These are phyloP conservation scores for Tricholoma hemisulphureum DNA, from an alignment of 768 basidiomycete species.

Conservation along the genomic window DNA sequence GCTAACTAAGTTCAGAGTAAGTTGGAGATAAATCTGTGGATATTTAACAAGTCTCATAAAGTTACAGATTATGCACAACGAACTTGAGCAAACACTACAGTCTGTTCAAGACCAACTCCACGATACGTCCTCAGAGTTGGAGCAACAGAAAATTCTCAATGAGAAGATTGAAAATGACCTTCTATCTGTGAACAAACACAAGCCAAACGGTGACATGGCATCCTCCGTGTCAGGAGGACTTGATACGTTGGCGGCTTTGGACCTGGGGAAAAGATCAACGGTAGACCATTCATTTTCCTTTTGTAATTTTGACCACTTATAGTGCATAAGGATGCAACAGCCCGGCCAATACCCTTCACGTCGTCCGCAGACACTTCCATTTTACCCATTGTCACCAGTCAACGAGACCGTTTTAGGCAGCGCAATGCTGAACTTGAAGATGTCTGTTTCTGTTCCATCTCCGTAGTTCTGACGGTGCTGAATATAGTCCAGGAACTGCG, in stretches of 20 bases:
- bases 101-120: slow-evolving; percentile 57
- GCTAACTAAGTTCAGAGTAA: slow-evolving; percentile 83
- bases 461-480: neutral
- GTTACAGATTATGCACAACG: slow-evolving; percentile 73
- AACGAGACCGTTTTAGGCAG: slow-evolving; percentile 96
- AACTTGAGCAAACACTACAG: slow-evolving; percentile 71
- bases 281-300: slow-evolving; percentile 28
- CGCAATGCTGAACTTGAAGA: slow-evolving; percentile 97
- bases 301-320: neutral
- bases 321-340: slow-evolving; percentile 9
- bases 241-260: slow-evolving; percentile 72
- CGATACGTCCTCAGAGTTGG: slow-evolving; percentile 60
- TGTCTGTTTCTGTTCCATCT: slow-evolving; percentile 38
- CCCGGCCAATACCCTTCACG: slow-evolving; percentile 15
- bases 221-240: slow-evolving; percentile 30
- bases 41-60: neutral
- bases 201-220: slow-evolving; percentile 31
- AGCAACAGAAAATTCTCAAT: slow-evolving; percentile 76
- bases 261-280: slow-evolving; percentile 56
- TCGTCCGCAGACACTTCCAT: slow-evolving; percentile 86
- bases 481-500: slow-evolving; percentile 72
- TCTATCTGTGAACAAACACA: slow-evolving; percentile 71
- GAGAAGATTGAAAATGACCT: slow-evolving; percentile 93
- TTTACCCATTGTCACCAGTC: slow-evolving; percentile 96
- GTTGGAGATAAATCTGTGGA: slow-evolving; percentile 16